Conservation (phyloP, 345 rosid genomes). For the Bruguiera parviflora region DNA sequence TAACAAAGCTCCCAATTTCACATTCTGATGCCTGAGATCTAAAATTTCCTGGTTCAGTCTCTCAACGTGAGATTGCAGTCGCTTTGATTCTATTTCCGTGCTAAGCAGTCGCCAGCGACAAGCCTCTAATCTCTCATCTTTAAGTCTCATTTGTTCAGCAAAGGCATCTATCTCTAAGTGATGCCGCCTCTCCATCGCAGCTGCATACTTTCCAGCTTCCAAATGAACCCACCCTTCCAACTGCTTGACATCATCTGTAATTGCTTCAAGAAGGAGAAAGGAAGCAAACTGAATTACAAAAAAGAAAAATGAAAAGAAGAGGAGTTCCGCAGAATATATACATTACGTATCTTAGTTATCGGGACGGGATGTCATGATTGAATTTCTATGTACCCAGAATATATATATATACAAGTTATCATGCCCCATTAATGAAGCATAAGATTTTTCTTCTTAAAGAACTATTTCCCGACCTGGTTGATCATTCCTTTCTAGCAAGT, state of each 20-base stretch:
- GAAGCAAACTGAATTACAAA: background rate
- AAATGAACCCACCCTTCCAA: conserved; percentile 53
- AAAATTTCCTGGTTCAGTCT: conserved; percentile 52
- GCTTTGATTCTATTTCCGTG: conserved; percentile 75
- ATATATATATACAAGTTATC: background rate
- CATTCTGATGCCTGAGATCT: conserved; percentile 52
- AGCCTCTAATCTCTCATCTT: conserved; percentile 78
- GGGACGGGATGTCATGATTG: background rate
- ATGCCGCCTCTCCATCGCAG: conserved; percentile 56
- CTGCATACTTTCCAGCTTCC: conserved; percentile 60
- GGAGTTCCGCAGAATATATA: background rate
- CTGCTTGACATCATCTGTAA: conserved; percentile 42
- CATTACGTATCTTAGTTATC: conserved; percentile 7
- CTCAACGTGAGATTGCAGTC: conserved; percentile 60
- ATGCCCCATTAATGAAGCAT: background rate
- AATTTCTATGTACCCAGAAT: background rate
- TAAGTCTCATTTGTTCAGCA: conserved; percentile 67
- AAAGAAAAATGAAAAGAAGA: conserved; percentile 2
- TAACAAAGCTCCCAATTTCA: conserved; percentile 49
- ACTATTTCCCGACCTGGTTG: conserved; percentile 40
- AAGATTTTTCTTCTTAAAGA: background rate
- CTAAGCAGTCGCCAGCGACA: conserved; percentile 66
- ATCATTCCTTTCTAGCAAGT: conserved; percentile 37
- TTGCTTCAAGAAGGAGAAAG: conserved; percentile 34
- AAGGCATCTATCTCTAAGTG: conserved; percentile 65